Evolutionary conservation across 2,329 filamentous ascomycete species (phyloP), one percentile per base, ranked within the genome.

Genomic region (Aureobasidium musti): DNA sequence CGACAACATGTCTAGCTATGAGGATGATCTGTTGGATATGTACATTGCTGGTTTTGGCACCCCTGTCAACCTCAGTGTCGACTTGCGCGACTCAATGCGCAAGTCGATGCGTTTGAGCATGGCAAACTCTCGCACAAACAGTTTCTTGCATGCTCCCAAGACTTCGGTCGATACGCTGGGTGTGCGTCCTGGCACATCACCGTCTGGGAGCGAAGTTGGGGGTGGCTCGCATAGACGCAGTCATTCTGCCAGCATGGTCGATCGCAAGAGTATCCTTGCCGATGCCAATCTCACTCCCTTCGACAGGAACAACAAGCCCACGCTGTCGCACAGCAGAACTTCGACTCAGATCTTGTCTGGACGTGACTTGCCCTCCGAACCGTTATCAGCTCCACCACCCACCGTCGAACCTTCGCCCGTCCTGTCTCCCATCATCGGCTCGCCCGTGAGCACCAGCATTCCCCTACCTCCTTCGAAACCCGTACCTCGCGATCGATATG

Each of bases 401-500:
- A 47, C 56, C 45, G 19, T 43, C 35, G 28, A 39, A 7, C 33
- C 21, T 19, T 6, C 60, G 23, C 21, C 47, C n/a, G n/a, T 26
- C 23, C 11, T 26, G 7, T 41, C 63, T 17, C 39, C 63, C 11
- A 28, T 52, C 11, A 50, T 23, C 33, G 37, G 33, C 33, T 47
- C 47, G 14, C 50, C 30, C 14, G 33, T 49, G 30, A 50, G 26
- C 37, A 26, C 6, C 39, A 54, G 11, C 30, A 26, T 65, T 26
- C 50, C 52, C 3, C 5, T 41, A 14, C 52, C 63, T 43, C 39
- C 63, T 2, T 59, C 54, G 19, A 53, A 52, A 45, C 54, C 75
- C 14, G 73, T 78, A 5, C 78, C 79, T 41, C 87, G 92, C 64
- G 93, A 97, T 76, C 86, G 91, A 19, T 97, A 97, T 73, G 94